Base-by-base conservation (phyloP, 768 basidiomycete genomes). In the Kwoniella newhampshirensis region DNA sequence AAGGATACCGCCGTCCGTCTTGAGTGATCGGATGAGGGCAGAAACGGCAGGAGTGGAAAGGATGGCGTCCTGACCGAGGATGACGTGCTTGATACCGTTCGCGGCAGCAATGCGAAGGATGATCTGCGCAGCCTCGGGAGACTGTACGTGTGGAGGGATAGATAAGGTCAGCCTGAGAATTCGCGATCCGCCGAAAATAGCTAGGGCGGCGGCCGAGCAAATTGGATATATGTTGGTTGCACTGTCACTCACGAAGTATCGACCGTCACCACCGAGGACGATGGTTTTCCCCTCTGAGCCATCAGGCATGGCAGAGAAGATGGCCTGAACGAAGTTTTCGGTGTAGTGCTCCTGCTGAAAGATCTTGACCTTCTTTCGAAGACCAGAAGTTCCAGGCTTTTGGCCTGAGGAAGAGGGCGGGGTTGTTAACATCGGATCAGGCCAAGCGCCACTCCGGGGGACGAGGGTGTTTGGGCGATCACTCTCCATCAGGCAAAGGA, bases 261-360 rank as follows among this genome's bases (percentile, higher is more conserved):
- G 91, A 26, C 96, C 96, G 77, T 99, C 96, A 54, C 96, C 96
- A 47, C 96, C 94, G 70, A 99, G 84, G 72, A 98, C 96, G 67
- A 98, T 81, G 15, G 92, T 91, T 52, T 85, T 76, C 26, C 80
- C 80, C 50, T 72, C 68, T n/a, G 77, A 80, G 26, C 84, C 90
- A 59, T 87, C 83, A 5, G 87, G 83, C 78, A 98, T 89, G 52
- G 93, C 89, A 25, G 77, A 89, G 85, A 71, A 93, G 83, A 81
- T 99, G 65, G 94, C 79, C 78, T 98, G 94, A 56, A 97, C 77
- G 68, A 99, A 99, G 82, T 98, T 99, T 80, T 98, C 96, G 42
- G 96, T 99, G 80, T 98, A 99, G 81, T 98, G 86, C 90, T 89
- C 83, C 77, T 97, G 91, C 79, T 99, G 89, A 84, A 99, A 99